Base-by-base conservation (phyloP, 805 yeast genomes). In the Tanozyma kutaoensis region DNA sequence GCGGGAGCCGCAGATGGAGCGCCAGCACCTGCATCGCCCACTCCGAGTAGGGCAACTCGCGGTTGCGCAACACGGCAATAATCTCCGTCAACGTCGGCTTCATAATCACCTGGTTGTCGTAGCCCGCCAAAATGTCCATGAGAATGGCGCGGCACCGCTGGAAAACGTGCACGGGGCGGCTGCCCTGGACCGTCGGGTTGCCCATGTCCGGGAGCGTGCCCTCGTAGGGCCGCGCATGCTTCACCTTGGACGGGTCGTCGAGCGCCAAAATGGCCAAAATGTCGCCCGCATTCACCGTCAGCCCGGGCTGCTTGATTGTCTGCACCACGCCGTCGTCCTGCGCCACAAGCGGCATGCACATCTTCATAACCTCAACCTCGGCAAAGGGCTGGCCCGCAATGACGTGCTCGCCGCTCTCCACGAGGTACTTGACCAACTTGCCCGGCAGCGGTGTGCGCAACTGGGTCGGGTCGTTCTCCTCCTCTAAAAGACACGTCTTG, bases 391-490 rank as follows among this genome's bases (percentile, higher is more conserved):
- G 93, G 34, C 97, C 97, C 33, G 91, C 74, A 28, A 55, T 58
- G 42, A 91, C 70, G 46, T 88, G 97, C 37, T 88, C 98, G 40
- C 98, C 98, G 42, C 76, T 78, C 48, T 93, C 97, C 35, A 91
- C 94, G 40, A 91, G 63, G 51, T 75, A 91, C 50, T 82, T 82
- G 35, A 88, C 94, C 40, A 91, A 69, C 60, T 91, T 91, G 66
- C 99, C 99, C 29, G 98, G 99, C 16, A 98, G 91, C 24, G 98
- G 98, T 20, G 98, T 84, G 62, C 97, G 76, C 49, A 93, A 67
- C 63, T 91, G 97, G 23, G 99, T 93, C 38, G 99, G 99, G 50
- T 91, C 99, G 46, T 84, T 88, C 62, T 91, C 99, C 32, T 70
- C 80, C 58, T 93, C 98, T 38, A 91, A 69, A 39, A 82, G 59